A percentile compares a stretch with the other conserved stretches of the same genome.
These are phyloP conservation scores for Fraxinus latifolia DNA, from an alignment of 305 asterid genomes.

Conservation along the genomic window DNA sequence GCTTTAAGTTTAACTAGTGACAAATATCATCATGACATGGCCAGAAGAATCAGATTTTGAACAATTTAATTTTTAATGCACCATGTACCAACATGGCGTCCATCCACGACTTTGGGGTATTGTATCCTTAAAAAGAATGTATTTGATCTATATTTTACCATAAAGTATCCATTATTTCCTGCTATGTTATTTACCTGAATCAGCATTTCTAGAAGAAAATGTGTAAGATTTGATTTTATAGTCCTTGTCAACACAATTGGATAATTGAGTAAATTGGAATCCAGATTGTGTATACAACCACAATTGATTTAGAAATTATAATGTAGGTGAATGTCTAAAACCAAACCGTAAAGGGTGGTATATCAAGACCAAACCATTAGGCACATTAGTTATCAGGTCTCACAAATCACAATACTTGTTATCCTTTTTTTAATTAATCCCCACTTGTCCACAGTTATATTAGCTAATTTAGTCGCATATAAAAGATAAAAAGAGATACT, in stretches of 20 bases:
- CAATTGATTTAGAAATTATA: not conserved
- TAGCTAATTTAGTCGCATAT: not conserved
- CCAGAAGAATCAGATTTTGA: not conserved
- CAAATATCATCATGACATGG: not conserved
- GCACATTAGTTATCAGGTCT: not conserved
- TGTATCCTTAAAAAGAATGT: not conserved
- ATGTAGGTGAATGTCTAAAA: not conserved
- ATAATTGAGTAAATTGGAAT: not conserved
- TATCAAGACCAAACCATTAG: not conserved
- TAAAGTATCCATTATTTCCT: not conserved
- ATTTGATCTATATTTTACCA: not conserved
- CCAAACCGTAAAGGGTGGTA: not conserved
- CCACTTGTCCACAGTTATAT: not conserved
- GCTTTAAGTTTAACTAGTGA: not conserved
- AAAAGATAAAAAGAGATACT: not conserved
- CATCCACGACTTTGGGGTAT: not conserved
- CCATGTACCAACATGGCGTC: not conserved
- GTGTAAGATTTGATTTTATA: not conserved
- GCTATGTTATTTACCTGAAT: not conserved
- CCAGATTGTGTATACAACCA: not conserved
- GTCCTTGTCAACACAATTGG: not conserved
- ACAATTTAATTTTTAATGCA: not conserved
- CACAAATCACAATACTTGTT: not conserved
- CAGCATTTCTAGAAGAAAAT: not conserved
- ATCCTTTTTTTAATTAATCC: not conserved